These are phyloP conservation scores for Teunomyces gatunensis DNA, from an alignment of 805 yeast species.

Conservation along the genomic window DNA sequence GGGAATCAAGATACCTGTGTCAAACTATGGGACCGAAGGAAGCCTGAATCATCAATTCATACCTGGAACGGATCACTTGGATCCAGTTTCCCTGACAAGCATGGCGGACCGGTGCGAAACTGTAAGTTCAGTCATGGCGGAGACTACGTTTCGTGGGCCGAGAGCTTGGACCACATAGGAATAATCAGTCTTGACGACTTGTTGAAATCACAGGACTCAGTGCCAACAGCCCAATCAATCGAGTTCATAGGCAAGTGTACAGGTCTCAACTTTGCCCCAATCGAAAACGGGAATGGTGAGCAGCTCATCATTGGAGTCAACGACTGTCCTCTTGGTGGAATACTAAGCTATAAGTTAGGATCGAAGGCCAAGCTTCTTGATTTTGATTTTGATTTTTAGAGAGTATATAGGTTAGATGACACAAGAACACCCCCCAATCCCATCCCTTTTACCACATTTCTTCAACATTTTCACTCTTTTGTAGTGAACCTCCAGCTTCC, in stretches of 20 bases:
- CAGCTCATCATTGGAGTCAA: constrained; percentile 52
- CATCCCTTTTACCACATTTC: constrained; percentile 40
- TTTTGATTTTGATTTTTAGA: constrained; percentile 36
- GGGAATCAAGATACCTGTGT: constrained; percentile 64
- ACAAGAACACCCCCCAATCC: neutral
- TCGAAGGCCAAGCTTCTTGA: constrained; percentile 35
- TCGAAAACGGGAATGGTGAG: constrained; percentile 45
- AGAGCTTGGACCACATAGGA: constrained; percentile 58
- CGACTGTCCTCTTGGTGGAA: constrained; percentile 58
- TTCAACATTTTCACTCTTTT: constrained; percentile 35
- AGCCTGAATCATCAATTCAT: constrained; percentile 19
- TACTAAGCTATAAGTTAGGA: constrained; percentile 45
- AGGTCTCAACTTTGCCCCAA: constrained; percentile 49
- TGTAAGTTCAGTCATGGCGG: constrained; percentile 49
- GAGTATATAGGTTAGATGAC: neutral
- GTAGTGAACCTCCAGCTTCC: constrained; percentile 38
- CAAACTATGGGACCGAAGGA: constrained; percentile 51
- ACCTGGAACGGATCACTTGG: constrained; percentile 39
- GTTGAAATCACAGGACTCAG: constrained; percentile 9
- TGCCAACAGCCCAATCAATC: constrained; percentile 42
- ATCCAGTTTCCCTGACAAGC: constrained; percentile 14
- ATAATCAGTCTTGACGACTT: constrained; percentile 39
- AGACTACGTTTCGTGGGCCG: constrained; percentile 51
- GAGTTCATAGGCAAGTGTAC: constrained; percentile 58
- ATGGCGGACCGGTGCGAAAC: constrained; percentile 53